Conservation (phyloP, 345 rosid species). For the Rubroshorea leprosula region DNA sequence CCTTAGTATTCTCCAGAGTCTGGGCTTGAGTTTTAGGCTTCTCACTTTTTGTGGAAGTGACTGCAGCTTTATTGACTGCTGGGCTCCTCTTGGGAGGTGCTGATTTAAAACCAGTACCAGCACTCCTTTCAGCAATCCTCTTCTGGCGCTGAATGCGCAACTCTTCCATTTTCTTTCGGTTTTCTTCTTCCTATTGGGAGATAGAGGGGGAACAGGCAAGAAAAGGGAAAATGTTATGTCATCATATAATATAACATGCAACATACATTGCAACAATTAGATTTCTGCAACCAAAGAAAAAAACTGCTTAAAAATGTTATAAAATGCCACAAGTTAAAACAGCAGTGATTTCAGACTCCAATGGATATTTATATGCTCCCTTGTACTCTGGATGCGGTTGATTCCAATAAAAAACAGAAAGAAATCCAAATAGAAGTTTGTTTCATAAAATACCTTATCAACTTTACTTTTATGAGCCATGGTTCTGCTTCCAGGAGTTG, state of each 20-base stretch:
- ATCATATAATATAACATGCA: neutral
- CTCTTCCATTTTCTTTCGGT: constrained; percentile 72
- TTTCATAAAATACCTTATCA: constrained; percentile 45
- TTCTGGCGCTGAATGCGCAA: constrained; percentile 68
- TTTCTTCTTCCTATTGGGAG: constrained; percentile 74
- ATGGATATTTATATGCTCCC: too few relatives aligned
- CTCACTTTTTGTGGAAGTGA: constrained; percentile 27
- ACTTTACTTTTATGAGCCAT: constrained; percentile 55
- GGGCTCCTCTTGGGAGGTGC: constrained; percentile 40
- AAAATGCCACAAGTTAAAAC: too few relatives aligned
- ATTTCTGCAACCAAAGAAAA: neutral
- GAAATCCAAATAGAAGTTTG: neutral
- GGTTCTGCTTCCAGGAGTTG: constrained; percentile 53
- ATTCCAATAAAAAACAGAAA: too few relatives aligned
- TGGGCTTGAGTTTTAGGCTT: constrained; percentile 32
- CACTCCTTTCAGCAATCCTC: constrained; percentile 90
- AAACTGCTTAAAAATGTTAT: too few relatives aligned
- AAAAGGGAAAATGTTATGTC: neutral
- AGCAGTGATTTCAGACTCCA: too few relatives aligned
- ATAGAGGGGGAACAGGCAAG: constrained; percentile 1
- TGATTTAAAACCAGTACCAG: constrained; percentile 30
- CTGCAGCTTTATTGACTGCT: constrained; percentile 24
- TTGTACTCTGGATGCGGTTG: too few relatives aligned
- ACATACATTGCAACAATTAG: too few relatives aligned
- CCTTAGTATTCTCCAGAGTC: constrained; percentile 37